These are phyloP conservation scores for Porodaedalea pini DNA, from an alignment of 1,284 basidiomycete genomes.

Conservation along the genomic window DNA sequence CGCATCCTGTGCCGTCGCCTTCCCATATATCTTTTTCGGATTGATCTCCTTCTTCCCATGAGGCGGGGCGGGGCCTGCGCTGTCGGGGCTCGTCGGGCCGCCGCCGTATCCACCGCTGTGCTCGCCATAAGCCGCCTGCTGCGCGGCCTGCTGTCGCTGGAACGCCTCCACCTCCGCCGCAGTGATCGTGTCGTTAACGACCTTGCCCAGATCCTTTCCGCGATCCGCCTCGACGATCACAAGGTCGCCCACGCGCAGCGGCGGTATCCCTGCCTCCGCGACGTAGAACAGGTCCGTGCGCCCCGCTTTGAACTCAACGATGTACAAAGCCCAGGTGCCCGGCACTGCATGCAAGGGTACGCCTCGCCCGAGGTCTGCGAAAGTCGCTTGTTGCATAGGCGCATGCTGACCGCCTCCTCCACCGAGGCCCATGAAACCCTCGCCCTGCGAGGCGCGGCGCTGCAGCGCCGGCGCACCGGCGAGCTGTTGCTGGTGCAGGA, in stretches of 20 bases:
- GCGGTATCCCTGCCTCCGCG: slow-evolving; percentile 51
- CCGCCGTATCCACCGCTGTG: slow-evolving; percentile 36
- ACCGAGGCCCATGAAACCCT: slow-evolving; percentile 28
- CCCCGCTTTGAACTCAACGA: slow-evolving; percentile 97
- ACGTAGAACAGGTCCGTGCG: slow-evolving; percentile 93
- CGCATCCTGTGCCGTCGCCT: slow-evolving; percentile 81
- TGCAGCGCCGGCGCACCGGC: slow-evolving; percentile 30
- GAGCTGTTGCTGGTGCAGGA: slow-evolving; percentile 28
- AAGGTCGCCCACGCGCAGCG: slow-evolving; percentile 80
- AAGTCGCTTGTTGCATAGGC: slow-evolving; percentile 21
- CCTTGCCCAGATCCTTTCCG: slow-evolving; percentile 88
- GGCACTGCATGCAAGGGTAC: slow-evolving; percentile 83
- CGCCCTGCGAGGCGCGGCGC: slow-evolving; percentile 50
- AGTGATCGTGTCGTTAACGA: slow-evolving; percentile 88
- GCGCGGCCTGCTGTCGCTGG: slow-evolving; percentile 62
- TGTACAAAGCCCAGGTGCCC: slow-evolving; percentile 84
- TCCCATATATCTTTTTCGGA: slow-evolving; percentile 96
- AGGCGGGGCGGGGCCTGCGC: slow-evolving; percentile 20
- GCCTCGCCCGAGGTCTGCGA: slow-evolving; percentile 83
- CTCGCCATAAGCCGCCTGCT: slow-evolving; percentile 39
- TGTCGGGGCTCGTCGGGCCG: slow-evolving; percentile 56
- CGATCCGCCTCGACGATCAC: slow-evolving; percentile 98
- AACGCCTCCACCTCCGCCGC: slow-evolving; percentile 88
- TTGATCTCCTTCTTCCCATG: slow-evolving; percentile 80
- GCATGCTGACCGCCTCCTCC: background rate